phyloP scores from a whole-genome alignment of 345 rosid genomes.

The Physaria fendleri region DNA sequence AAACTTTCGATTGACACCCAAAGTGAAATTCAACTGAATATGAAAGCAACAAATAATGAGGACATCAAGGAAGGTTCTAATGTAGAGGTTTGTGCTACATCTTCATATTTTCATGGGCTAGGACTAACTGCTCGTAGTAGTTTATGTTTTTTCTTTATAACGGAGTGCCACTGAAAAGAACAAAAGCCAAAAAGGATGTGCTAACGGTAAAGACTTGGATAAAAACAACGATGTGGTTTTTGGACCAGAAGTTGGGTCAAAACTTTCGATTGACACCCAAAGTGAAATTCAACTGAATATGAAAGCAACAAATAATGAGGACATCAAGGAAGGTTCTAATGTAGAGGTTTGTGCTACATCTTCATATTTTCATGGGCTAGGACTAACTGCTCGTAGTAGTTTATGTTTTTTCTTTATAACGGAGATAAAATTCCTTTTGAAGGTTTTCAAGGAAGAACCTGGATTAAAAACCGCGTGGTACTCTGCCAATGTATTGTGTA shows the following conservation, averaged over 20 bases:
- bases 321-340: slow-evolving; percentile 61
- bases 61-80: too few species aligned
- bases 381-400: not conserved
- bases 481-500: slow-evolving; percentile 56
- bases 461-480: slow-evolving; percentile 76
- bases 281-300: slow-evolving; percentile 31
- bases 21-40: too few species aligned
- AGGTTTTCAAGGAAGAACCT: slow-evolving; percentile 80
- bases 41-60: too few species aligned
- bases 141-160: slow-evolving; percentile 8
- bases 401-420: slow-evolving; percentile 7
- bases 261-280: slow-evolving; percentile 27
- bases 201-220: slow-evolving; percentile 37
- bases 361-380: not conserved
- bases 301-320: slow-evolving; percentile 32
- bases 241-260: slow-evolving; percentile 39
- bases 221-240: slow-evolving; percentile 34
- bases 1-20: too few species aligned
- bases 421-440: not conserved
- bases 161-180: too few species aligned
- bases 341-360: slow-evolving; percentile 67
- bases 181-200: too few species aligned
- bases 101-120: not conserved
- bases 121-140: not conserved
- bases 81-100: too few species aligned